A percentile compares a stretch with the other conserved stretches of the same genome.
phyloP scores from a whole-genome alignment of 2,329 filamentous ascomycete species.

The Ustulina deusta region DNA sequence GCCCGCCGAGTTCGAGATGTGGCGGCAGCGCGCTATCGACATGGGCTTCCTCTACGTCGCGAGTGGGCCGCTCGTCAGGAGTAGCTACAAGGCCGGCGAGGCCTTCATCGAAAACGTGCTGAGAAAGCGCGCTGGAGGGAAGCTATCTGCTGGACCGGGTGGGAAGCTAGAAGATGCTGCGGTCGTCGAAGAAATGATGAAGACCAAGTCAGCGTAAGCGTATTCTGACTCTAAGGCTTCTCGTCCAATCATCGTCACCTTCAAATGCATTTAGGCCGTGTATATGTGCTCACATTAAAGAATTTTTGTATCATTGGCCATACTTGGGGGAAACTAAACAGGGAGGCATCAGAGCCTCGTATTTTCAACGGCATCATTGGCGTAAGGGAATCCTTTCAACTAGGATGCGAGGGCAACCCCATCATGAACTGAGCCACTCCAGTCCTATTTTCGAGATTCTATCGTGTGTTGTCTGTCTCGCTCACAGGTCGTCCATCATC shows the following conservation, averaged over 20 bases:
- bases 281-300: constrained; percentile 21
- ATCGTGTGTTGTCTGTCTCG: background rate
- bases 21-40: constrained; percentile 89
- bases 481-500: background rate
- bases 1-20: constrained; percentile 89
- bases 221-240: background rate
- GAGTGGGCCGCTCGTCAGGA: constrained; percentile 90
- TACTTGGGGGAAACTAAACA: constrained; percentile 25
- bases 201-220: constrained; percentile 29
- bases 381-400: constrained; percentile 44
- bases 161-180: constrained; percentile 43
- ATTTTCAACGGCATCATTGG: constrained; percentile 23
- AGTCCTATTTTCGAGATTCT: constrained; percentile 1
- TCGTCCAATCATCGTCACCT: background rate
- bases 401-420: constrained; percentile 34
- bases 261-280: constrained; percentile 35
- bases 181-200: constrained; percentile 43
- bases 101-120: constrained; percentile 99
- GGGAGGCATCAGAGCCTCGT: constrained; percentile 15
- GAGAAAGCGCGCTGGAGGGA: constrained; percentile 76
- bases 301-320: constrained; percentile 28
- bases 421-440: constrained; percentile 20
- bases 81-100: constrained; percentile 97
- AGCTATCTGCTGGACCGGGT: constrained; percentile 38
- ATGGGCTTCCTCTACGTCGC: constrained; percentile 98